Evolutionary conservation across 192 early-diverging fungal genomes (phyloP).

Genomic region (Coemansia sp.): DNA sequence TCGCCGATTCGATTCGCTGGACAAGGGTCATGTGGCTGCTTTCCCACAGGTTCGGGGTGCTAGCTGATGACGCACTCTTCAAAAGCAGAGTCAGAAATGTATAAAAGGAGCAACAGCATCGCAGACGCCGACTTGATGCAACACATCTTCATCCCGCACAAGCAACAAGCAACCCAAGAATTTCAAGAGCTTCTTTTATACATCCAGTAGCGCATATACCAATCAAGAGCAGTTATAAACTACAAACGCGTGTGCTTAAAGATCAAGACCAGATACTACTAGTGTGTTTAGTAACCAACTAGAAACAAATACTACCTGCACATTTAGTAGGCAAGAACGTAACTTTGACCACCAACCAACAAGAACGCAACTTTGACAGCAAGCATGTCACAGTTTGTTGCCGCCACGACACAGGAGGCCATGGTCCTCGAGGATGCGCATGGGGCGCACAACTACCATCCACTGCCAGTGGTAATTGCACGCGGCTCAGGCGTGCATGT

Average conservation of each 20-base stretch:
- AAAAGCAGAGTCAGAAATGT: background rate
- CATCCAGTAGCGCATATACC: background rate
- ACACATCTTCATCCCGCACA: background rate
- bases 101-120: constrained; percentile 2
- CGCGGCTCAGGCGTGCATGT: constrained; percentile 86
- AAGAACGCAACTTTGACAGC: background rate
- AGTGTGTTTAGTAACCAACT: too few relatives aligned
- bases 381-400: background rate
- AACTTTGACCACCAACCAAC: background rate
- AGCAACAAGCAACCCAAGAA: background rate
- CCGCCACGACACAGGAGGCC: constrained; percentile 39
- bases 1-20: background rate
- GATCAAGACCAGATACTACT: too few relatives aligned
- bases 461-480: constrained; percentile 88
- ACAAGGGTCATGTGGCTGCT: background rate
- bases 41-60: constrained; percentile 3
- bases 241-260: too few relatives aligned
- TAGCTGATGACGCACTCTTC: background rate
- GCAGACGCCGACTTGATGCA: too few relatives aligned
- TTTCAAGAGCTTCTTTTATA: background rate
- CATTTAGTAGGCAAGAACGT: background rate
- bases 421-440: constrained; percentile 79
- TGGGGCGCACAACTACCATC: constrained; percentile 99
- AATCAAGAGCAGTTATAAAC: too few relatives aligned
- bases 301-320: background rate